Evolutionary conservation across 2,329 filamentous ascomycete genomes (phyloP).

Genomic region (Pseudogymnoascus sp.): DNA sequence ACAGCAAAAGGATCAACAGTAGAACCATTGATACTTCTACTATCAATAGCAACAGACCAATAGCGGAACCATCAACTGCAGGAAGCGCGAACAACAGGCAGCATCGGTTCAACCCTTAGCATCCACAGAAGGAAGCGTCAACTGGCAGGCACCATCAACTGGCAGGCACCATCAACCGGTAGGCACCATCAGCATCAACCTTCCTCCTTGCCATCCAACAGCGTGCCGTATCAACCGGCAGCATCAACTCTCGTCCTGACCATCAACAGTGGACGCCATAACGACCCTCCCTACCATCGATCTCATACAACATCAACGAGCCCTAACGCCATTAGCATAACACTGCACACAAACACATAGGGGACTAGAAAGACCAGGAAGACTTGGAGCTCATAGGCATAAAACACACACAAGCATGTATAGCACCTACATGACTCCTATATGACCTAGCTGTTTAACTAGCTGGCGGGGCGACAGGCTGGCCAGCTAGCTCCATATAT

Average conservation of each 20-base stretch:
- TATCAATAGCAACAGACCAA: no score
- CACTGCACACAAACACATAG: neutral
- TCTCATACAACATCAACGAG: neutral
- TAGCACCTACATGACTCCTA: neutral
- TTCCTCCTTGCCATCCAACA: neutral
- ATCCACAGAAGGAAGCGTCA: neutral
- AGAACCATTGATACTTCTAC: no score
- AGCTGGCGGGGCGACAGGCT: neutral
- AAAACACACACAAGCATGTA: neutral
- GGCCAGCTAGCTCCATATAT: conserved; percentile 2
- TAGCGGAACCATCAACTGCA: neutral
- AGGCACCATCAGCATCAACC: neutral
- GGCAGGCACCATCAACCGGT: no score
- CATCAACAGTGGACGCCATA: neutral
- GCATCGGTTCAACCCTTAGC: neutral
- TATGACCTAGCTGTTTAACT: neutral
- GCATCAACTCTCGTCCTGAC: neutral
- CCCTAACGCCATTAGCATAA: neutral
- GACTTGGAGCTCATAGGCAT: neutral
- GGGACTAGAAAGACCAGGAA: neutral
- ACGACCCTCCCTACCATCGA: neutral
- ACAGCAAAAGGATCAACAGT: no score
- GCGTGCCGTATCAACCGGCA: neutral
- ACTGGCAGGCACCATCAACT: no score
- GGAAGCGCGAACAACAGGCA: neutral